These are phyloP conservation scores for Phaeosphaeria sp. DNA, from an alignment of 2,329 filamentous ascomycete genomes.

Conservation along the genomic window DNA sequence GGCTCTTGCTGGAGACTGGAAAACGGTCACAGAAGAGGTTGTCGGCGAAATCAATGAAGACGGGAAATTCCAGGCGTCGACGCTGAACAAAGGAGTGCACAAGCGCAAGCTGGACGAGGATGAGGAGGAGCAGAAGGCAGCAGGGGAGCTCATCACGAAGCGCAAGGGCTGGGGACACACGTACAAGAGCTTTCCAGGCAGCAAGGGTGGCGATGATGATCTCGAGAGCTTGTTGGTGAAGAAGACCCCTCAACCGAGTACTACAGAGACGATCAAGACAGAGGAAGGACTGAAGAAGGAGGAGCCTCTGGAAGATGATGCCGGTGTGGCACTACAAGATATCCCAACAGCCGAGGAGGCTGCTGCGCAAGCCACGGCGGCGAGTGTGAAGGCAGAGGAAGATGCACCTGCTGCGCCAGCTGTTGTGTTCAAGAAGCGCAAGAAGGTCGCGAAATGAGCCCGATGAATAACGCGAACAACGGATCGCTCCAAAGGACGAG, in stretches of 20 bases:
- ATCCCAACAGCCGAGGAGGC: slow-evolving; percentile 39
- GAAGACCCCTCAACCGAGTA: slow-evolving; percentile 18
- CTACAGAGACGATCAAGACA: slow-evolving; percentile 50
- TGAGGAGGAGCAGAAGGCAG: slow-evolving; percentile 65
- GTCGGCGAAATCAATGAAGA: slow-evolving; percentile 52
- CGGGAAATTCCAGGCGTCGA: slow-evolving; percentile 52
- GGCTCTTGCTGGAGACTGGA: slow-evolving; percentile 90
- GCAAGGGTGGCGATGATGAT: slow-evolving; percentile 64
- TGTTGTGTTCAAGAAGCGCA: slow-evolving; percentile 82
- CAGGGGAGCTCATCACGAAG: slow-evolving; percentile 55
- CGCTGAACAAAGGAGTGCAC: slow-evolving; percentile 61
- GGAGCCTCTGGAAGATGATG: slow-evolving; percentile 21
- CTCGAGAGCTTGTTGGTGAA: slow-evolving; percentile 65
- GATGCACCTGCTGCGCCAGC: slow-evolving; percentile 43
- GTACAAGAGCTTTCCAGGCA: slow-evolving; percentile 54
- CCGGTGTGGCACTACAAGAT: slow-evolving; percentile 23
- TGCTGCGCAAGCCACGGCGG: slow-evolving; percentile 12
- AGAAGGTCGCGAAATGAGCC: slow-evolving; percentile 65
- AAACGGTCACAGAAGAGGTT: slow-evolving; percentile 63
- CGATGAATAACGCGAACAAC: not conserved
- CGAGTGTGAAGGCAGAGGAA: slow-evolving; percentile 29
- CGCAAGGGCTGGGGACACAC: slow-evolving; percentile 55
- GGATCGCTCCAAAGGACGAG: not conserved
- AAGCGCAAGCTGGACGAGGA: slow-evolving; percentile 69
- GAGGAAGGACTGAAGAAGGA: slow-evolving; percentile 43